A percentile compares a stretch with the other conserved stretches of the same genome.
These are phyloP conservation scores for Arachnopeziza araneosa DNA, from an alignment of 2,329 filamentous ascomycete genomes.

Conservation along the genomic window DNA sequence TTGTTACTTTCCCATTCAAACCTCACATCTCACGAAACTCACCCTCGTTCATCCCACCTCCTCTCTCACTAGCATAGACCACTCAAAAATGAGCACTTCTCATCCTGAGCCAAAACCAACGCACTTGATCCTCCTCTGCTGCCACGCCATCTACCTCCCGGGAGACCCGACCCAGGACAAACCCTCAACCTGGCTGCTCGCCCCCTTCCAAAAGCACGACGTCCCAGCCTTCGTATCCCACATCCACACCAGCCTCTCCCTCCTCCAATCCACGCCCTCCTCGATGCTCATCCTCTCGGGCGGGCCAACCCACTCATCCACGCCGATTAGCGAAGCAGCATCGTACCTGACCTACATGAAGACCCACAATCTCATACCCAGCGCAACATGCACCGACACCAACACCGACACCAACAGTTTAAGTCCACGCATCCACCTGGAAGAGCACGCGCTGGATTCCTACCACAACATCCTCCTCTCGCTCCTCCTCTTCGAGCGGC, in stretches of 20 bases:
- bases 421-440: constrained; percentile 33
- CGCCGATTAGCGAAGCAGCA: constrained; percentile 51
- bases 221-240: constrained; percentile 75
- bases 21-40: too few species aligned
- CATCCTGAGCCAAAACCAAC: constrained; percentile 2
- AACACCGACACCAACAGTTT: neutral
- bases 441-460: constrained; percentile 74
- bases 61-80: too few species aligned
- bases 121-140: constrained; percentile 74
- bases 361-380: too few species aligned
- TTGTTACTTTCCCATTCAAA: too few species aligned
- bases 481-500: constrained; percentile 35
- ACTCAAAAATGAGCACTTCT: neutral
- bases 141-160: constrained; percentile 72
- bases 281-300: constrained; percentile 25
- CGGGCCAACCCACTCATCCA: constrained; percentile 48
- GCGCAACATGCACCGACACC: neutral
- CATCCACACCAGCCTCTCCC: constrained; percentile 56
- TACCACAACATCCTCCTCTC: constrained; percentile 82
- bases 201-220: constrained; percentile 71
- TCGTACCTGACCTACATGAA: constrained; percentile 45
- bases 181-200: constrained; percentile 62
- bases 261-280: constrained; percentile 39
- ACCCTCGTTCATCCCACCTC: too few species aligned
- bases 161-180: constrained; percentile 43